phyloP scores from a whole-genome alignment of 192 early-diverging fungal species.

The Coemansia sp. region DNA sequence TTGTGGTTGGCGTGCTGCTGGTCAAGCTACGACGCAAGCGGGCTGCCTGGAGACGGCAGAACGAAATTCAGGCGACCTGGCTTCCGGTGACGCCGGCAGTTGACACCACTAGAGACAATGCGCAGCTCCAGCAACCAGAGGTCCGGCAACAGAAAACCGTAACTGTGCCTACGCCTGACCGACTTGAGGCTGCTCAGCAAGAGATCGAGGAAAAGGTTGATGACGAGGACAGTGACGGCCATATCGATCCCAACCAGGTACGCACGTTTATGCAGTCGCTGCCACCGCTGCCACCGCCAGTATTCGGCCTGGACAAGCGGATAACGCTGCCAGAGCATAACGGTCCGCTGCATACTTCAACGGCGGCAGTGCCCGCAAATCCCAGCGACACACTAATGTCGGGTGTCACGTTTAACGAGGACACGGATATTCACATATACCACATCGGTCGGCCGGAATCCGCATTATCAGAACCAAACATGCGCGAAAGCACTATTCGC shows the following conservation, averaged over 20 bases:
- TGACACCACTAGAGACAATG: neutral
- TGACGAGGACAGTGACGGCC: neutral
- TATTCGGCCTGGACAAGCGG: neutral
- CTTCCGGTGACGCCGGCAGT: neutral
- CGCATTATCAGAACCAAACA: neutral
- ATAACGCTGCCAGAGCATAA: neutral
- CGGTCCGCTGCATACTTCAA: neutral
- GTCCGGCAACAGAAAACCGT: neutral
- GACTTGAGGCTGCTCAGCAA: neutral
- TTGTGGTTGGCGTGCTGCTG: slow-evolving; percentile 29
- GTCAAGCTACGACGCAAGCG: slow-evolving; percentile 36
- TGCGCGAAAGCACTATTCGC: neutral
- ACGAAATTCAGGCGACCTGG: neutral
- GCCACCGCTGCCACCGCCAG: neutral
- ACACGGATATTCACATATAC: neutral
- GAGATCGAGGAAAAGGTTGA: neutral
- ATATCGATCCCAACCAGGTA: slow-evolving; percentile 5
- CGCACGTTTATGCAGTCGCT: slow-evolving; percentile 4
- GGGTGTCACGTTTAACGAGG: slow-evolving; percentile 6
- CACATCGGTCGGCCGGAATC: neutral
- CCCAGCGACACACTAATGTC: slow-evolving; percentile 16
- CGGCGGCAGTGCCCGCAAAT: neutral
- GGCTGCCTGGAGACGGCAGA: slow-evolving; percentile 25
- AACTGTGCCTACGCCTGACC: neutral
- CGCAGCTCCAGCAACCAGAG: neutral